These are phyloP conservation scores for Apiotrichum sp. DNA, from an alignment of 1,284 basidiomycete genomes.

Conservation along the genomic window DNA sequence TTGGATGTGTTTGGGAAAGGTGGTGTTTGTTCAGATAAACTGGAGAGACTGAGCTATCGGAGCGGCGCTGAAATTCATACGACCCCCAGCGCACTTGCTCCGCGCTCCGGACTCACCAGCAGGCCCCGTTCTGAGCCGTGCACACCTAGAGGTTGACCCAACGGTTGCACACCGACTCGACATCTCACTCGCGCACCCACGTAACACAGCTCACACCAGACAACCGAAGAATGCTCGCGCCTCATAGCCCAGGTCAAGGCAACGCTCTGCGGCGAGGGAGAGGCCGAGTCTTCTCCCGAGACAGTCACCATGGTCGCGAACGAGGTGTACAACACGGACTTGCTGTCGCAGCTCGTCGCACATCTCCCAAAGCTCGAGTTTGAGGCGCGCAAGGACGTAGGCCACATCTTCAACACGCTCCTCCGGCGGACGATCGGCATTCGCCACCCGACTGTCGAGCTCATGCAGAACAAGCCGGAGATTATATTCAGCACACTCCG, in stretches of 20 bases:
- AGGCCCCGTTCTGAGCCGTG: no score
- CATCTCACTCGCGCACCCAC: no score
- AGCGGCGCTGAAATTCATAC: no score
- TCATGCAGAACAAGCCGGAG: constrained; percentile 75
- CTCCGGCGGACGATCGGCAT: constrained; percentile 88
- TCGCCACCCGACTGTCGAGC: constrained; percentile 91
- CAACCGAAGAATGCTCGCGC: constrained; percentile 31
- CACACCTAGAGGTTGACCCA: no score
- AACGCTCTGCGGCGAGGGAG: constrained; percentile 31
- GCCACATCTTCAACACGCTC: constrained; percentile 95
- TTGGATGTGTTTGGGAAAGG: not conserved
- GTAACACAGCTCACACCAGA: no score
- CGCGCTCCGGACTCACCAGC: no score
- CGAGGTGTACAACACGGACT: constrained; percentile 87
- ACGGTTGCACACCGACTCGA: no score
- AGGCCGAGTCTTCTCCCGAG: constrained; percentile 57
- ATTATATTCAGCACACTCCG: constrained; percentile 82
- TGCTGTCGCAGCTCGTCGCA: constrained; percentile 73
- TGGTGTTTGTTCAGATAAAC: no score
- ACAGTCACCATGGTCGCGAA: constrained; percentile 87
- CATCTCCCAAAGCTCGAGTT: constrained; percentile 87
- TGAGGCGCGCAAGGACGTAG: constrained; percentile 85
- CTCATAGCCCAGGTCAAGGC: constrained; percentile 29
- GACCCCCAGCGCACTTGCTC: no score
- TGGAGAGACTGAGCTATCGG: no score